Base-by-base conservation (phyloP, 805 yeast species). In the Wickerhamomyces alni region DNA sequence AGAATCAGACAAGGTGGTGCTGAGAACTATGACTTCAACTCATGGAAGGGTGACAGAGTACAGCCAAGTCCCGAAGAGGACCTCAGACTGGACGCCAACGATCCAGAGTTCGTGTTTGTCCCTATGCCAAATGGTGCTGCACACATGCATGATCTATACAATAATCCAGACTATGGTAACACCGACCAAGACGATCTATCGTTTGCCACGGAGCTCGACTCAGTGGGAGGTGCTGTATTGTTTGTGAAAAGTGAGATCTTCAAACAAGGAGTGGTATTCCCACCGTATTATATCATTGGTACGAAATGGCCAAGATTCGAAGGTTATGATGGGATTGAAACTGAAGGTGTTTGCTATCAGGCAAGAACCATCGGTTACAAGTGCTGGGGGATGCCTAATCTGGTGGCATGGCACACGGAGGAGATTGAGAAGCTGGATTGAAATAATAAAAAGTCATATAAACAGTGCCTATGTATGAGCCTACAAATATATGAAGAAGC, bases 271-370 rank as follows among this genome's bases (percentile, higher is more conserved):
- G 59, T 64, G 3, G 54, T 62, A 19, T 72, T 71, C 50, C 74
- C 77, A 3, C 65, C 75, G 0, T 61, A 59, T 36, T 70, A 70
- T 41, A 52, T 65, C 1, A 59, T 72, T 11, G 78, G 77, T 1
- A 58, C 69, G 2, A 47, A 45, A 15, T 72, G 77, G 77, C 59
- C 54, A 1, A 48, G 73, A 38, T 38, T 44, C 2, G 77, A 71
- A 50, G 78, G 77, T 1, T 73, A 63, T 41, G 78, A 73, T 51
- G 78, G 78, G 4, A 69, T 72, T 27, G 78, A 73, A 49, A 72
- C 77, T 4, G 77, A 73, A 52, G 77, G 79, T 1, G 37, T 73
- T 12, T 73, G 79, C 40, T 73, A 70, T 42, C 54, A 63, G 36
- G 77, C 77, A 1, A 64, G 58, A 41, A 48, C 59, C 0, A 53